phyloP scores from a whole-genome alignment of 805 yeast genomes.

The Millerago galiae region DNA sequence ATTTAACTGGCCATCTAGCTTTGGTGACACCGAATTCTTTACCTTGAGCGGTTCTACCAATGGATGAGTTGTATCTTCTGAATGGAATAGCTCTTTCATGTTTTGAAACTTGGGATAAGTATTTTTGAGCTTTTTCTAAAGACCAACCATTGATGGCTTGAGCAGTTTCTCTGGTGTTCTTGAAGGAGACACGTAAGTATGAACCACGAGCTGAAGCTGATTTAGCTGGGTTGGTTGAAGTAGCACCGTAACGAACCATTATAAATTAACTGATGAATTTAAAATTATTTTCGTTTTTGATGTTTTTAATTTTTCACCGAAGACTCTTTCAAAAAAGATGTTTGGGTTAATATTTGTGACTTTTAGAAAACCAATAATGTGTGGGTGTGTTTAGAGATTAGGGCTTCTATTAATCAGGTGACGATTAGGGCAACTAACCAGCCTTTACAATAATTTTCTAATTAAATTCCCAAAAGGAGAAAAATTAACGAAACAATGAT shows the following conservation, averaged over 20 bases:
- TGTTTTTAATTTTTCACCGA: conserved; percentile 4
- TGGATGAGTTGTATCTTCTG: conserved; percentile 95
- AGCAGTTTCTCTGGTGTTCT: conserved; percentile 99
- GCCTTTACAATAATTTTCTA: too few relatives aligned
- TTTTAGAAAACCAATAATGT: not conserved
- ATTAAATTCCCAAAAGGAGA: too few relatives aligned
- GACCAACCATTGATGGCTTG: conserved; percentile 99
- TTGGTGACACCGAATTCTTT: conserved; percentile 99
- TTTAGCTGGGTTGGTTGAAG: conserved; percentile 98
- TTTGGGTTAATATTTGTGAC: not conserved
- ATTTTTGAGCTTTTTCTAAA: conserved; percentile 89
- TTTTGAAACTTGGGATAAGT: conserved; percentile 93
- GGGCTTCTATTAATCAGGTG: not conserved
- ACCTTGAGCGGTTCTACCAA: conserved; percentile 99
- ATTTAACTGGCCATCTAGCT: conserved; percentile 99
- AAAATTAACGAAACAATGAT: not conserved
- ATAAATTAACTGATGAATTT: conserved; percentile 5
- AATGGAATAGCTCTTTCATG: conserved; percentile 99
- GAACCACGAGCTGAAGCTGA: conserved; percentile 99
- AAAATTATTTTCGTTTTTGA: not conserved
- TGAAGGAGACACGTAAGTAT: conserved; percentile 97
- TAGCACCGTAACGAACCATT: conserved; percentile 99
- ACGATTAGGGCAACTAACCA: not conserved
- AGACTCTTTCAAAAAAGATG: not conserved
- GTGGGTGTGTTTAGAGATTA: not conserved